phyloP scores from a whole-genome alignment of 768 basidiomycete species.

The Mycena polygramma region DNA sequence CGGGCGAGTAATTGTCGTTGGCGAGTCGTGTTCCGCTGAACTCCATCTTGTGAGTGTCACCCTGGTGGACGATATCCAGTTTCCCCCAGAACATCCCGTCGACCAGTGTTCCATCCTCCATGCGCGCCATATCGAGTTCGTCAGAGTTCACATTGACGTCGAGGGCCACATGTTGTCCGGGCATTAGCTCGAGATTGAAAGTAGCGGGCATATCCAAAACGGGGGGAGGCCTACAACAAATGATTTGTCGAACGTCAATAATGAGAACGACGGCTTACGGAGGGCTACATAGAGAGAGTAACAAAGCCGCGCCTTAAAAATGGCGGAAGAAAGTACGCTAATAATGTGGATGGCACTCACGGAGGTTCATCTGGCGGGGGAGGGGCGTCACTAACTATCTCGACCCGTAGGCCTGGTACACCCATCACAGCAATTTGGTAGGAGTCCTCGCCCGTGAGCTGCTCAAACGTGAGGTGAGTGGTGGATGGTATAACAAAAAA shows the following conservation, averaged over 20 bases:
- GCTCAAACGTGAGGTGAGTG: constrained; percentile 32
- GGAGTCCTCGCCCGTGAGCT: constrained; percentile 89
- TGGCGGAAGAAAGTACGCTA: constrained; percentile 27
- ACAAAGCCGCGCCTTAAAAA: constrained; percentile 33
- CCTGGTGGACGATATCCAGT: constrained; percentile 83
- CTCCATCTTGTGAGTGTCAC: constrained; percentile 84
- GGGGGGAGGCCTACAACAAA: constrained; percentile 65
- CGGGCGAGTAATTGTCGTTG: constrained; percentile 71
- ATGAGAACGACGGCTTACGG: constrained; percentile 61
- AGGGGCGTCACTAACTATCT: constrained; percentile 88
- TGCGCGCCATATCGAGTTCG: constrained; percentile 91
- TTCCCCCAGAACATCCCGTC: constrained; percentile 93
- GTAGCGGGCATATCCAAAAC: constrained; percentile 89
- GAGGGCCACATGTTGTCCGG: constrained; percentile 84
- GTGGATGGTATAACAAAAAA: constrained; percentile 25
- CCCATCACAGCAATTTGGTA: constrained; percentile 91
- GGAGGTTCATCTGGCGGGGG: constrained; percentile 89
- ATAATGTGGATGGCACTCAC: constrained; percentile 58
- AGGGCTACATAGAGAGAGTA: constrained; percentile 46
- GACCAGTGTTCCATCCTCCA: constrained; percentile 90
- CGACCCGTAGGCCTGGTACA: constrained; percentile 85
- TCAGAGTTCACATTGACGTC: constrained; percentile 85
- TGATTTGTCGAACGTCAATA: constrained; percentile 34
- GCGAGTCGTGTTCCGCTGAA: constrained; percentile 84
- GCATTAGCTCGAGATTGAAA: constrained; percentile 84